Conservation (phyloP, 805 yeast species). For the Lipomyces sp. region DNA sequence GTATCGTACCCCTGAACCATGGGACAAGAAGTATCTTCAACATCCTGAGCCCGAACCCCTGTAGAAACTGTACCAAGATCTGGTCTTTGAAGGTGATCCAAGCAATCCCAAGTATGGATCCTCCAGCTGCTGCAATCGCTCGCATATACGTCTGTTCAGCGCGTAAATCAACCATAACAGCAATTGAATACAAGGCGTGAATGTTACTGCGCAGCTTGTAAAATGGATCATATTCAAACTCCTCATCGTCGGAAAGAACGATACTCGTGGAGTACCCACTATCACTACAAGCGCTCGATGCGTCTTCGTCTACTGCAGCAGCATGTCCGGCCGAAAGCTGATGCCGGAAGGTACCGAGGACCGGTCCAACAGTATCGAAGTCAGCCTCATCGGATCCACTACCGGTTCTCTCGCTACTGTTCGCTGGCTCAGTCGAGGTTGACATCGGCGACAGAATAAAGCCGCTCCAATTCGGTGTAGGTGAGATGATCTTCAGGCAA, state of each 20-base stretch:
- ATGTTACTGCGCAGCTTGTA: conserved; percentile 11
- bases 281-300: not conserved
- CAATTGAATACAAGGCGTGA: conserved; percentile 10
- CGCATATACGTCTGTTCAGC: conserved; percentile 28
- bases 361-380: not conserved
- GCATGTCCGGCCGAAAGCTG: not conserved
- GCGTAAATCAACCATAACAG: conserved; percentile 31
- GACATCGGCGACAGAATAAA: not conserved
- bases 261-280: conserved; percentile 1
- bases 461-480: not conserved
- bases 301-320: not conserved
- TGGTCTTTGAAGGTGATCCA: conserved; percentile 36
- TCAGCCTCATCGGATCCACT: not conserved
- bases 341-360: not conserved
- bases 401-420: not conserved
- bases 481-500: not conserved
- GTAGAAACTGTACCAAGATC: conserved; percentile 31
- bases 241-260: conserved; percentile 14
- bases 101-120: conserved; percentile 20
- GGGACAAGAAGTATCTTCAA: conserved; percentile 13
- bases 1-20: conserved; percentile 19
- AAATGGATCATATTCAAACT: conserved; percentile 6
- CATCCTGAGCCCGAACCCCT: conserved; percentile 33
- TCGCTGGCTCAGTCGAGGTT: not conserved
- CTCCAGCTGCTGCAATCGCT: conserved; percentile 27